These are phyloP conservation scores for Rubia yunnanensis DNA, from an alignment of 257 asterid species.

Conservation along the genomic window DNA sequence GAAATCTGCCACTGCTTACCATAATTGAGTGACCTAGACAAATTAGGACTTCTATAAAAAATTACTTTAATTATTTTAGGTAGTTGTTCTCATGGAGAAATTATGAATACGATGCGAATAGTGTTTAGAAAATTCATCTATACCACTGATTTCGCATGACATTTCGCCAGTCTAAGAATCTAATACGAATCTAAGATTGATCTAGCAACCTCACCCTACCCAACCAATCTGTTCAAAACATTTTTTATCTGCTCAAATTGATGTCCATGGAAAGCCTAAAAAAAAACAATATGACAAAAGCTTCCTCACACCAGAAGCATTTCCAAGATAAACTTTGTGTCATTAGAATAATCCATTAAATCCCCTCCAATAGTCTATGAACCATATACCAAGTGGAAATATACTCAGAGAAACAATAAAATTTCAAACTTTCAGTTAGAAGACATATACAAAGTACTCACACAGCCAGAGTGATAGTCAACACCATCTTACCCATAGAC, in stretches of 20 bases:
- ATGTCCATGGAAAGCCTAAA: neutral
- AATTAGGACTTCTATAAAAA: neutral
- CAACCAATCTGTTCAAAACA: neutral
- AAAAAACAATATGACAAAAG: neutral
- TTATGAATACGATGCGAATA: neutral
- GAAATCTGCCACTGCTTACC: neutral
- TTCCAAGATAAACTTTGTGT: neutral
- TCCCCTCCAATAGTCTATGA: too few relatives aligned
- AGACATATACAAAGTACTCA: neutral
- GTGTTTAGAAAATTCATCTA: too few relatives aligned
- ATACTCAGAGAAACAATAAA: neutral
- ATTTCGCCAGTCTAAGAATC: neutral
- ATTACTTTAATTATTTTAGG: neutral
- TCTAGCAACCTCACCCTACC: neutral
- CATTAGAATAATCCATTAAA: neutral
- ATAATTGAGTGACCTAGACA: neutral
- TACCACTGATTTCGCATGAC: neutral
- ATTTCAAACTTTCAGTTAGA: neutral
- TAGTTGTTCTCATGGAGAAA: neutral
- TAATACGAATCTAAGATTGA: neutral
- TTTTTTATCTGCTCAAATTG: neutral
- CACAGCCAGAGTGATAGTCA: neutral
- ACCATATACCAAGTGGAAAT: too few relatives aligned
- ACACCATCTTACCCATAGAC: conserved; percentile 40
- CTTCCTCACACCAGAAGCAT: neutral